Evolutionary conservation across 1,139 yeast genomes (phyloP).

Genomic region (Debaryomycetaceae sp.): DNA sequence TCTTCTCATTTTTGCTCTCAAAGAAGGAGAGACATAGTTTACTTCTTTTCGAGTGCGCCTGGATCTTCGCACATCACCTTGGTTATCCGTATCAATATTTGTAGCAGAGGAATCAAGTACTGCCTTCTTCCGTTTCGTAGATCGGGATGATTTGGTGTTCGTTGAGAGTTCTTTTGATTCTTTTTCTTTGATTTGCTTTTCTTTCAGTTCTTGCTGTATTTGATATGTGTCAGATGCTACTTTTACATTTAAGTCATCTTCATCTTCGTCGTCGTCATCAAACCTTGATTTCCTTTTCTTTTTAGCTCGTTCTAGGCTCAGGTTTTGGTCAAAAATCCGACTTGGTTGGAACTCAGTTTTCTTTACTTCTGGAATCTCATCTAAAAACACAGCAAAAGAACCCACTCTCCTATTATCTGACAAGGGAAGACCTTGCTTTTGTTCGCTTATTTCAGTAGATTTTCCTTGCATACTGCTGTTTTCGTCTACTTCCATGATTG

Average conservation of each 20-base stretch:
- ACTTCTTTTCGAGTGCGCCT: conserved; percentile 34
- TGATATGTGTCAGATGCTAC: too few species aligned
- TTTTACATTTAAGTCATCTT: too few species aligned
- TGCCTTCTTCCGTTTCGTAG: too few species aligned
- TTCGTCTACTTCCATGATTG: conserved; percentile 2
- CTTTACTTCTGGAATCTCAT: too few species aligned
- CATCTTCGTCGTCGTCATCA: conserved; percentile 6
- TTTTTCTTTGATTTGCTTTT: conserved; percentile 4
- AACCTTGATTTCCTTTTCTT: not conserved
- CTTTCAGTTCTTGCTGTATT: conserved; percentile 4
- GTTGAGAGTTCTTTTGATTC: conserved; percentile 3
- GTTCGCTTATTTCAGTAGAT: not conserved
- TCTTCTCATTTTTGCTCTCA: conserved; percentile 69
- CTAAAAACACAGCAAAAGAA: not conserved
- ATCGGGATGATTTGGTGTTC: too few species aligned
- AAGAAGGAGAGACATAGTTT: conserved; percentile 67
- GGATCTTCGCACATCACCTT: conserved; percentile 8
- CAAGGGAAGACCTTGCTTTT: not conserved
- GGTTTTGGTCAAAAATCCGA: too few species aligned
- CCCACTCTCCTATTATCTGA: not conserved
- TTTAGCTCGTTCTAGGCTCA: too few species aligned
- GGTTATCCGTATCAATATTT: too few species aligned
- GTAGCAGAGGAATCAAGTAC: too few species aligned
- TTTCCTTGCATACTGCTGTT: not conserved
- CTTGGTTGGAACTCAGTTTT: too few species aligned